Conservation (phyloP, 2,329 filamentous ascomycete species). For the Scleromitrula shiraiana region DNA sequence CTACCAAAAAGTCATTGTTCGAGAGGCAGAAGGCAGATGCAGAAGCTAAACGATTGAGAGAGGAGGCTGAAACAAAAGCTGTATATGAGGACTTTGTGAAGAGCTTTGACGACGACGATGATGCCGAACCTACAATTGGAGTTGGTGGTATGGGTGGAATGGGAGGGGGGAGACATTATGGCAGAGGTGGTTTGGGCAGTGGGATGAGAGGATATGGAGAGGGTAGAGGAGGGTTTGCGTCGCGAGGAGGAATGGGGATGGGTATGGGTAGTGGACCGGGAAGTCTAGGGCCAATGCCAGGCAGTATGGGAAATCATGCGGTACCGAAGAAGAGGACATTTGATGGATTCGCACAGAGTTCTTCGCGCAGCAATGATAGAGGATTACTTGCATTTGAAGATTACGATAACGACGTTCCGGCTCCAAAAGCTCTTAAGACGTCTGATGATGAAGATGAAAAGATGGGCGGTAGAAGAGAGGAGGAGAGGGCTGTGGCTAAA, state of each 20-base stretch:
- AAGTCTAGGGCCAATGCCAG: constrained; percentile 47
- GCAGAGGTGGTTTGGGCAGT: constrained; percentile 31
- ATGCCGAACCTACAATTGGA: constrained; percentile 21
- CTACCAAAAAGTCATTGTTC: constrained; percentile 77
- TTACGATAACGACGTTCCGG: constrained; percentile 22
- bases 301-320: constrained; percentile 31
- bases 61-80: constrained; percentile 79
- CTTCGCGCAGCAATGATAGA: constrained; percentile 28
- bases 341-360: constrained; percentile 35
- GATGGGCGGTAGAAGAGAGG: constrained; percentile 35
- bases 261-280: constrained; percentile 46
- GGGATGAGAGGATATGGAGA: constrained; percentile 24
- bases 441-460: constrained; percentile 36
- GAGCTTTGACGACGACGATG: constrained; percentile 56
- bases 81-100: constrained; percentile 85
- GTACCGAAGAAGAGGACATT: constrained; percentile 44
- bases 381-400: constrained; percentile 29
- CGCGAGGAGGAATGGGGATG: not conserved
- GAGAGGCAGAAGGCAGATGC: constrained; percentile 84
- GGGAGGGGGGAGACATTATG: constrained; percentile 51
- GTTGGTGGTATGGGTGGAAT: constrained; percentile 4
- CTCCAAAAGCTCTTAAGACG: constrained; percentile 24
- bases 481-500: constrained; percentile 48
- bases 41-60: constrained; percentile 76
- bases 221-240: constrained; percentile 11